Percentiles rank a stretch among this genome's conserved stretches.
Conservation (phyloP, 1,284 basidiomycete species). For the Clitocybe nebularis region DNA sequence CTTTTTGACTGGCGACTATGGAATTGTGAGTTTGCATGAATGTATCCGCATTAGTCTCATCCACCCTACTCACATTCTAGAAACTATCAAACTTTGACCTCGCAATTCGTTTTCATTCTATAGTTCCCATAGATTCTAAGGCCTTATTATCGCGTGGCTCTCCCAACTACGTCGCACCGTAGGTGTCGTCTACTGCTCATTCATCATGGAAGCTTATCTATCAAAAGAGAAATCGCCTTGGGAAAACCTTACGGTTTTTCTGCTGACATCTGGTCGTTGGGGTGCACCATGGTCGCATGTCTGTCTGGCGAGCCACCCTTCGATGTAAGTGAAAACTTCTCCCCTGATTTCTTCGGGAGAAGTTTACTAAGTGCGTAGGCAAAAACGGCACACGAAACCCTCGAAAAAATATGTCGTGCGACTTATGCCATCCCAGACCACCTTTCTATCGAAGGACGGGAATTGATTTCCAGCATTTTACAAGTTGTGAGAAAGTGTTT, state of each 20-base stretch:
- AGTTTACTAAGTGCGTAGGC: slow-evolving; percentile 1
- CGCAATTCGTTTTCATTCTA: slow-evolving; percentile 23
- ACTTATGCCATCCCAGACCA: slow-evolving; percentile 17
- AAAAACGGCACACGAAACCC: slow-evolving; percentile 5
- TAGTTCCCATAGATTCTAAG: slow-evolving; percentile 15
- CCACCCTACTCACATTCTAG: slow-evolving; percentile 18
- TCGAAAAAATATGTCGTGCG: slow-evolving; percentile 17
- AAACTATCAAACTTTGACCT: slow-evolving; percentile 36
- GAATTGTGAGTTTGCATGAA: slow-evolving; percentile 33
- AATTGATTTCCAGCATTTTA: slow-evolving; percentile 23
- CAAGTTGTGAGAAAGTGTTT: slow-evolving; percentile 21
- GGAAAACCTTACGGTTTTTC: slow-evolving; percentile 25
- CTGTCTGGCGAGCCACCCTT: slow-evolving; percentile 25
- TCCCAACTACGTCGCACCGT: slow-evolving; percentile 32
- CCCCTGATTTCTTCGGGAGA: background rate
- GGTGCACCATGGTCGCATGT: slow-evolving; percentile 30
- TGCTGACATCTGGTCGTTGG: slow-evolving; percentile 38
- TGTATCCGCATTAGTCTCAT: background rate
- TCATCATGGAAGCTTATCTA: background rate
- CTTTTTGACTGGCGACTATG: slow-evolving; percentile 29
- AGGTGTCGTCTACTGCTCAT: slow-evolving; percentile 10
- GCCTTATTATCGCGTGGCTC: slow-evolving; percentile 12
- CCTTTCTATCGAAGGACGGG: slow-evolving; percentile 17
- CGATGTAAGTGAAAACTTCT: slow-evolving; percentile 14
- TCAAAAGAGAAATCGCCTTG: slow-evolving; percentile 29